Conservation (phyloP, 2,329 filamentous ascomycete genomes). For the Fusarium continuum region DNA sequence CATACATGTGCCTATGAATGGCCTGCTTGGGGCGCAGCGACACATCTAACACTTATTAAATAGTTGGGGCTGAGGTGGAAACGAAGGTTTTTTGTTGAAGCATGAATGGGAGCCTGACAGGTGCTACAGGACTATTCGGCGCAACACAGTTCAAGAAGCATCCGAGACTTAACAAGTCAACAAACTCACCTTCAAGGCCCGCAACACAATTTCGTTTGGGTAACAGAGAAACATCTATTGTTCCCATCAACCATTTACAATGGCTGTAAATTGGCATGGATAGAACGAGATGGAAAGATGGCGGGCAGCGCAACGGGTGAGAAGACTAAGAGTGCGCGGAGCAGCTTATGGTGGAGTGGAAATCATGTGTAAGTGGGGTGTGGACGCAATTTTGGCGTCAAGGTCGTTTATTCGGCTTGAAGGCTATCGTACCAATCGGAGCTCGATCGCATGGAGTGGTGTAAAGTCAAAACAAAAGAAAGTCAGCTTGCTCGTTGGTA, state of each 20-base stretch:
- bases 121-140: too few species aligned
- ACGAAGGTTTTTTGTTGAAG: too few species aligned
- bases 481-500: conserved; percentile 21
- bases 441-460: conserved; percentile 44
- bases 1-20: too few species aligned
- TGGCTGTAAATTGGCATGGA: not conserved
- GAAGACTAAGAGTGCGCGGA: not conserved
- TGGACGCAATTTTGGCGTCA: conserved; percentile 35
- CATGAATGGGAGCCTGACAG: too few species aligned
- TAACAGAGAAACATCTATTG: not conserved
- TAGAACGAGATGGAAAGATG: not conserved
- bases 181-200: too few species aligned
- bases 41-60: too few species aligned
- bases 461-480: conserved; percentile 39
- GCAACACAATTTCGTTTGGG: too few species aligned
- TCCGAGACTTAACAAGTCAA: too few species aligned
- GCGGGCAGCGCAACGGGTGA: not conserved
- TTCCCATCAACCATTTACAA: not conserved
- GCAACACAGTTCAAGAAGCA: too few species aligned
- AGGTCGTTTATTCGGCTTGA: conserved; percentile 30
- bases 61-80: too few species aligned
- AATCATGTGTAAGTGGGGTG: conserved; percentile 21
- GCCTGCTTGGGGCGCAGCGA: too few species aligned
- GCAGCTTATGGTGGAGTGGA: conserved; percentile 28
- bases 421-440: conserved; percentile 49